Conservation (phyloP, 1,284 basidiomycete genomes). For the Trametes polyzona region DNA sequence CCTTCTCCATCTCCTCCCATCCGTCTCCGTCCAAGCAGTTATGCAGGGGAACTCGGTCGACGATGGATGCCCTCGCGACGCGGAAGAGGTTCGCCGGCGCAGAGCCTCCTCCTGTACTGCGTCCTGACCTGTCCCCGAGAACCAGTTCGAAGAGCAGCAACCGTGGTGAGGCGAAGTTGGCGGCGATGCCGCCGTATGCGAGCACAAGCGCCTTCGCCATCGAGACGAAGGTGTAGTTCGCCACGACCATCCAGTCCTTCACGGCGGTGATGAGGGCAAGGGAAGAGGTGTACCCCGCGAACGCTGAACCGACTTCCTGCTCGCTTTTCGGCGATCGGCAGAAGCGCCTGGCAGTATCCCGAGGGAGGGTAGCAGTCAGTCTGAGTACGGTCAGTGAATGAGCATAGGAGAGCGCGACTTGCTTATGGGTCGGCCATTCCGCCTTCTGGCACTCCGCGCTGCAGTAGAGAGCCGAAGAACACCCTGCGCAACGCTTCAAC, state of each 20-base stretch:
- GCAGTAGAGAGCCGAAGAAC: neutral
- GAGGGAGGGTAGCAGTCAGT: neutral
- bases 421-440: slow-evolving; percentile 1
- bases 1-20: no score
- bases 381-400: neutral
- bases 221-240: neutral
- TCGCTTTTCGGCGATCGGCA: neutral
- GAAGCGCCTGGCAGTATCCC: neutral
- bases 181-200: neutral
- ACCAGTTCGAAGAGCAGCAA: neutral
- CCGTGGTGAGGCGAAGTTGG: neutral
- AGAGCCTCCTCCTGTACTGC: neutral
- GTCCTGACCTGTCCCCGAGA: neutral
- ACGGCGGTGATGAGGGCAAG: slow-evolving; percentile 1
- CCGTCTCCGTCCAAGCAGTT: no score
- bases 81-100: neutral
- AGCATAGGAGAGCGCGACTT: neutral
- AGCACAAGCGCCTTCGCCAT: neutral
- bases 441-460: slow-evolving; percentile 4
- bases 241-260: neutral
- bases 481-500: slow-evolving; percentile 4
- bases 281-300: neutral
- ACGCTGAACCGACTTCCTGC: neutral
- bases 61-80: no score
- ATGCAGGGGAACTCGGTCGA: no score